Evolutionary conservation across 345 rosid species (phyloP).

Genomic region (Dipteronia dyeriana): DNA sequence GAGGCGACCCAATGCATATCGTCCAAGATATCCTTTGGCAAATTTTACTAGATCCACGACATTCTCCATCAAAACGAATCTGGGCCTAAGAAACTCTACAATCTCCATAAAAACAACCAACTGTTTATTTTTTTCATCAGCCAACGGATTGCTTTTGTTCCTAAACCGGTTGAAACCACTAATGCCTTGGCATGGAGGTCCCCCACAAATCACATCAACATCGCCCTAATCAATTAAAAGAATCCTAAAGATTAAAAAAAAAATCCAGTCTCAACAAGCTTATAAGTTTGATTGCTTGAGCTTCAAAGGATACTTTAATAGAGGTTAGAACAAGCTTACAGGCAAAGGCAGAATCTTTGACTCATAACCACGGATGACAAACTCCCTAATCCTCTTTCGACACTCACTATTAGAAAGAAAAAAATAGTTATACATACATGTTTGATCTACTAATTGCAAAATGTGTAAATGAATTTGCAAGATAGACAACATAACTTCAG

Average conservation of each 20-base stretch:
- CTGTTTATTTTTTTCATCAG: conserved; percentile 66
- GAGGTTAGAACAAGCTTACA: conserved; percentile 33
- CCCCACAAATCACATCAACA: conserved; percentile 80
- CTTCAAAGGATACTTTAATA: not conserved
- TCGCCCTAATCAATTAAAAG: conserved; percentile 41
- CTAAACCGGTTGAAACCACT: conserved; percentile 78
- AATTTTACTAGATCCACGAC: conserved; percentile 74
- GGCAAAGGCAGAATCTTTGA: conserved; percentile 61
- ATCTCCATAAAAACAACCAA: conserved; percentile 64
- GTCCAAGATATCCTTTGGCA: conserved; percentile 54
- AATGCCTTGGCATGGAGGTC: conserved; percentile 90
- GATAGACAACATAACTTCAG: not conserved
- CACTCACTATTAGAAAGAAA: conserved; percentile 42
- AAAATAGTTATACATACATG: conserved; percentile 1
- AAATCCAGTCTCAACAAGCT: not conserved
- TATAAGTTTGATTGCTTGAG: not conserved
- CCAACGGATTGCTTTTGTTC: conserved; percentile 46
- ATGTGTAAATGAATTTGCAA: not conserved
- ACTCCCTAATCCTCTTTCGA: conserved; percentile 42
- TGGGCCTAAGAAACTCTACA: conserved; percentile 64
- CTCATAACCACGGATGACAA: conserved; percentile 48
- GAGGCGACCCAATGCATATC: conserved; percentile 70
- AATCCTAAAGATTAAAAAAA: not conserved
- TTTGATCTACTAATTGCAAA: not conserved
- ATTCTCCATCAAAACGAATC: conserved; percentile 77